Evolutionary conservation across 2,329 filamentous ascomycete species (phyloP), one percentile per base, ranked within the genome.

Genomic region (Fusarium sulawesiense): DNA sequence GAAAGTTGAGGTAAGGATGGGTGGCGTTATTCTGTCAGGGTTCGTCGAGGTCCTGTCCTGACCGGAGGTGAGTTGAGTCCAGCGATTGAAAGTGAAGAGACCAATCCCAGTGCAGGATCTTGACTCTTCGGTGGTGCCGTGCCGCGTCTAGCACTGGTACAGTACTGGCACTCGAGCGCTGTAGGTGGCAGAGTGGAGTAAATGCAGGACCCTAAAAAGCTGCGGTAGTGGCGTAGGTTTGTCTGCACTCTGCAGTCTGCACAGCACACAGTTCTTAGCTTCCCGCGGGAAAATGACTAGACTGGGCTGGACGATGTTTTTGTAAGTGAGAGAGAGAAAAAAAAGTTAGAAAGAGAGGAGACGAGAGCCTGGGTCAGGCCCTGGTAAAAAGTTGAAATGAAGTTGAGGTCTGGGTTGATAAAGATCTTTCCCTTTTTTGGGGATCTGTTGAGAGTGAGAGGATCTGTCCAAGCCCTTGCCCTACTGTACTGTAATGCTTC

Each of bases 121-220:
- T 64, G 51, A 50, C 37, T 59, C 58, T 40, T 70, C 67, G 68
- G 68, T 68, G 68, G 50, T 66, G 64, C 68, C 68, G 68, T 61
- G 64, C 68, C 53, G 68, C 60, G 50, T 54, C 50, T 56, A 49
- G 37, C 25, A 53, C 49, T 53, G 32, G 34, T 37, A 37, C 34
- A 37, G 49, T 53, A 21, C 47, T 50, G 30, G 30, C 13, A 34
- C 32, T 51, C 9, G 48, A 51, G 21, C 23, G 30, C 30, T 50
- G 21, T 50, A 32, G n/a, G 48, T 37, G 27, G 49, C 20, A 23
- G 47, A 68, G 65, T 69, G 68, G 68, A 56, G 68, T 51, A 56
- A 45, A 62, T 71, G 68, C 65, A 71, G 68, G 68, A 66, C 68
- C 68, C 68, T 71, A 71, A 70, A 57, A 57, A 66, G 48, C 23